Evolutionary conservation across 2,329 filamentous ascomycete genomes (phyloP).

Genomic region (Hymenoscyphus occultus): DNA sequence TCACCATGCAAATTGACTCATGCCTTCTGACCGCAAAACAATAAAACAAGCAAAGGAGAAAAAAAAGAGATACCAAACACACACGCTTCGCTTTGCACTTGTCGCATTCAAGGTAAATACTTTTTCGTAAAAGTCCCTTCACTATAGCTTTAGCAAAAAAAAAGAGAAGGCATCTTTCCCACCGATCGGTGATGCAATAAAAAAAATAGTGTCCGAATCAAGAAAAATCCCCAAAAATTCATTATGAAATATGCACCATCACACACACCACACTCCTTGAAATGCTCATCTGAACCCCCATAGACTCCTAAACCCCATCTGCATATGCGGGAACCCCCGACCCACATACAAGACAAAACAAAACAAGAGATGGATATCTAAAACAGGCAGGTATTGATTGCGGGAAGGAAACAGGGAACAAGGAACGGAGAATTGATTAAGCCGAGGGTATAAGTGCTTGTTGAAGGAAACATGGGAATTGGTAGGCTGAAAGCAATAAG

Average conservation of each 20-base stretch:
- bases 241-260: conserved; percentile 9
- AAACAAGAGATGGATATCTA: conserved; percentile 15
- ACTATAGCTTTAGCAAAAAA: too few relatives aligned
- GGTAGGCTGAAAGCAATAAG: neutral
- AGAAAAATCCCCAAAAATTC: neutral
- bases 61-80: neutral
- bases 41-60: neutral
- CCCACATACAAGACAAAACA: conserved; percentile 1
- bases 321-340: conserved; percentile 6
- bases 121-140: neutral
- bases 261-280: conserved; percentile 11
- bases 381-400: conserved; percentile 12
- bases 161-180: neutral
- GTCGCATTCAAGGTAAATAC: neutral
- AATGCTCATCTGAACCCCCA: conserved; percentile 10
- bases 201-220: neutral
- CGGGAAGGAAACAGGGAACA: conserved; percentile 10
- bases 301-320: neutral
- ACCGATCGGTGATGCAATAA: neutral
- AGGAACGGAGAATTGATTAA: conserved; percentile 7
- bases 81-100: neutral
- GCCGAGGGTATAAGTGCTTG: neutral
- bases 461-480: neutral
- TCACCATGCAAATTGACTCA: neutral
- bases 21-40: neutral